phyloP scores from a whole-genome alignment of 139 green algal species.

The Picochlorum sp. region DNA sequence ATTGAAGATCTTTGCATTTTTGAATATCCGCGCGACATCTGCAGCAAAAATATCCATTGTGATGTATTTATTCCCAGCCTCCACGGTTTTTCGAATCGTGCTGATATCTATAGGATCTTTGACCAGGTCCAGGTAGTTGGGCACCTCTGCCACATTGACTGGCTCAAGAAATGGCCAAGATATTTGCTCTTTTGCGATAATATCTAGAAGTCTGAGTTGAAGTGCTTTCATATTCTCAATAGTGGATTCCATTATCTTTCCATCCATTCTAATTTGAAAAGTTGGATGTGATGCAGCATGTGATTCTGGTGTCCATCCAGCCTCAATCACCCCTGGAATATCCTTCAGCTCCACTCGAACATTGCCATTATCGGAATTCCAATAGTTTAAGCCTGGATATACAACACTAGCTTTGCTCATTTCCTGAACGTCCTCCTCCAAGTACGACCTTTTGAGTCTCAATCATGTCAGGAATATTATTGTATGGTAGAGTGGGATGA shows the following conservation, averaged over 20 bases:
- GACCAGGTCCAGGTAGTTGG: constrained; percentile 86
- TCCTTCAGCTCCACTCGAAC: constrained; percentile 25
- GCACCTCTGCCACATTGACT: constrained; percentile 69
- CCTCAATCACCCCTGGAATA: constrained; percentile 80
- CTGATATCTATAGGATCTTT: constrained; percentile 77
- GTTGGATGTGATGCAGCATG: neutral
- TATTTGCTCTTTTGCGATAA: constrained; percentile 53
- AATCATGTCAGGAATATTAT: constrained; percentile 38
- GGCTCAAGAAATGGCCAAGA: constrained; percentile 79
- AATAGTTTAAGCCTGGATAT: constrained; percentile 44
- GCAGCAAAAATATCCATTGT: constrained; percentile 90
- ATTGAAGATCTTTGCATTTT: constrained; percentile 83
- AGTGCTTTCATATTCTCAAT: constrained; percentile 3
- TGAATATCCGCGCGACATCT: constrained; percentile 79
- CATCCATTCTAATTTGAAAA: constrained; percentile 12
- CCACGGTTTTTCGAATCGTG: constrained; percentile 54
- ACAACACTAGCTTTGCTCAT: constrained; percentile 76
- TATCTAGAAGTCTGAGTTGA: constrained; percentile 21
- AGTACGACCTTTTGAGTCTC: constrained; percentile 41
- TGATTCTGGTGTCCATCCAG: constrained; percentile 50
- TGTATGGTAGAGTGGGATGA: constrained; percentile 59
- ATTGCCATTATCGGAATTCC: constrained; percentile 2
- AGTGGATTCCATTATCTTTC: constrained; percentile 9
- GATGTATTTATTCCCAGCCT: constrained; percentile 63
- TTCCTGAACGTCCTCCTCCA: constrained; percentile 54